Base-by-base conservation (phyloP, 805 yeast genomes). In the Saturnispora sanitii region DNA sequence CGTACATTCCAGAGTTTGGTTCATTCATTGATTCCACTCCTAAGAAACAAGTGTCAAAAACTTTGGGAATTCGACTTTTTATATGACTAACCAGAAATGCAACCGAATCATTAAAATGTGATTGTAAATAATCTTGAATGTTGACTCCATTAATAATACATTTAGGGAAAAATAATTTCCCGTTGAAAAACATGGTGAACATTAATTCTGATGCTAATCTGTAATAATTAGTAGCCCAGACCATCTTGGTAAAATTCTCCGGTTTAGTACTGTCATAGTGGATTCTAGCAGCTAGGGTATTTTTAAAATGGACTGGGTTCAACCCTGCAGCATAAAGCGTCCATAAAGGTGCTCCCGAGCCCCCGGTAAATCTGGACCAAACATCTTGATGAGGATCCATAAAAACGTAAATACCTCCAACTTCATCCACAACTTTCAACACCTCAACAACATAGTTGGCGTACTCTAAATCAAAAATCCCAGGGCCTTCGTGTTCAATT, bases 271-370 rank as follows among this genome's bases (percentile, higher is more conserved):
- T 68, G 15, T 62, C 55, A 50, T 82, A 78, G 55, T 88, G 95
- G 17, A 86, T 56, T 26, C 84, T 58, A 0, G 96, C 90, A 1
- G 95, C 94, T 44, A 82, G 84, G 4, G 92, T 83, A 2, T 49
- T 66, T 1, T 70, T 60, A 51, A 92, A 84, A n/a, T 73, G 59
- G n/a, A 57, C 65, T 0, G 95, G 95, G 42, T 88, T 75, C 36
- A 88, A 62, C 1, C 96, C 96, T 2, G 90, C 94, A 19, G 92
- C 88, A 53, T 82, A 79, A 4, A 87, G 57, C 0, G 96, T 87
- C 96, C 96, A 88, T 53, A 84, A 52, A 1, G 96, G 96, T 3
- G 96, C 95, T 16, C 96, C 96, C 35, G 85, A 77, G 2, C 96
- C 96, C 4, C 96, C 96, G 9, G 77, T 66, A 55, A 70, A 83